Base-by-base conservation (phyloP, 1,284 basidiomycete species). In the Puccinia coronata region DNA sequence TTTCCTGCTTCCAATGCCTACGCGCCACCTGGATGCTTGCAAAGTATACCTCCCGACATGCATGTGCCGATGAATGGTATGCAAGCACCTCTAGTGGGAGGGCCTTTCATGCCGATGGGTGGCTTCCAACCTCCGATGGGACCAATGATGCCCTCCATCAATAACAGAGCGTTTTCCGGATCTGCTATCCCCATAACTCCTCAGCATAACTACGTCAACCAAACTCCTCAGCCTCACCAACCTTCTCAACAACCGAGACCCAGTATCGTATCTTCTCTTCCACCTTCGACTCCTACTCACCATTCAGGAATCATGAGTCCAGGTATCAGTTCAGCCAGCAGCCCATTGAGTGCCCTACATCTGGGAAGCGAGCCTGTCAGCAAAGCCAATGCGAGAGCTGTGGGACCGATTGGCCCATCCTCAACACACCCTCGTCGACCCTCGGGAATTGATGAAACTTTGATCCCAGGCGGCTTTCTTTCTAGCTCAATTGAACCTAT, bases 391-490 rank as follows among this genome's bases (percentile, higher is more conserved):
- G 67, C 41, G 31, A 80, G 55, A 36, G 69, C 69, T n/a, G 67
- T 80, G 23, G 78, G 69, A 39, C 78, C 78, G 31, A 80, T 80
- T 9, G 78, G 78, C 18, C 78, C 78, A n/a, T 72, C 78, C 25
- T 75, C 57, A 20, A 28, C 55, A 18, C 78, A 80, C 25, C 39
- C n/a, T 11, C 78, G 78, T 71, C 78, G 78, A 39, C 51, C 65
- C 20, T 71, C 69, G 16, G 69, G 65, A n/a, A 39, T 72, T n/a
- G 78, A 80, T 49, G 69, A 71, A 28, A 34, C 31, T 16, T 49
- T 72, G 16, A 11, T 36, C 16, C 69, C 59, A 31, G 55, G 55
- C 59, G 78, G 69, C 4, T 43, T 80, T 23, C 59, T 59, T 23
- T 25, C 75, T 18, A 80, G 72, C 63, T 71, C 69, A 28, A 80